Evolutionary conservation across 345 rosid genomes (phyloP).

Genomic region (Bretschneidera sinensis): DNA sequence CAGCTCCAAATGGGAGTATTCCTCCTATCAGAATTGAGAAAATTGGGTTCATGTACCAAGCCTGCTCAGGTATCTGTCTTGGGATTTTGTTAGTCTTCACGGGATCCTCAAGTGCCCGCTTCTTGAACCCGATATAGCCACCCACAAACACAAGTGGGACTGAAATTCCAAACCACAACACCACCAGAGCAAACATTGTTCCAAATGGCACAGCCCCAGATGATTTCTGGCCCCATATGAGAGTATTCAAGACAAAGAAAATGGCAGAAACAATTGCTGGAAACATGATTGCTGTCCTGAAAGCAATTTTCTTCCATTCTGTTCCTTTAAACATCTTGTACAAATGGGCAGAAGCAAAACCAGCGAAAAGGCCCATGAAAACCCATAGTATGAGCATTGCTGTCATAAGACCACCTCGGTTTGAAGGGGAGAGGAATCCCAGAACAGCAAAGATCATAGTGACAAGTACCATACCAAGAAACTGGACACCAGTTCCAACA

Average conservation of each 20-base stretch:
- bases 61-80: slow-evolving; percentile 77
- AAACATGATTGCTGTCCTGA: slow-evolving; percentile 69
- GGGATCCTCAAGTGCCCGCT: slow-evolving; percentile 66
- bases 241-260: slow-evolving; percentile 66
- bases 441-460: slow-evolving; percentile 74
- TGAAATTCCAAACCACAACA: slow-evolving; percentile 80
- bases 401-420: slow-evolving; percentile 85
- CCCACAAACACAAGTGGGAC: slow-evolving; percentile 72
- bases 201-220: slow-evolving; percentile 88
- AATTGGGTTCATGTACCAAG: slow-evolving; percentile 82
- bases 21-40: slow-evolving; percentile 77
- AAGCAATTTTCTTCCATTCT: slow-evolving; percentile 70
- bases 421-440: slow-evolving; percentile 77
- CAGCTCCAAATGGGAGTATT: slow-evolving; percentile 77
- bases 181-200: slow-evolving; percentile 73
- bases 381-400: slow-evolving; percentile 83
- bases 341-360: slow-evolving; percentile 55
- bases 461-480: slow-evolving; percentile 69
- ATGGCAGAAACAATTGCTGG: slow-evolving; percentile 60
- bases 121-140: slow-evolving; percentile 60
- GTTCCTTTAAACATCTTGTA: slow-evolving; percentile 78
- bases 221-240: slow-evolving; percentile 83
- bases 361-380: slow-evolving; percentile 79
- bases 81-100: slow-evolving; percentile 84
- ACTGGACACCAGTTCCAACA: slow-evolving; percentile 77